A percentile compares a stretch with the other conserved stretches of the same genome.
phyloP scores from a whole-genome alignment of 2,329 filamentous ascomycete species.

The Magnaporthiopsis rhizophila region DNA sequence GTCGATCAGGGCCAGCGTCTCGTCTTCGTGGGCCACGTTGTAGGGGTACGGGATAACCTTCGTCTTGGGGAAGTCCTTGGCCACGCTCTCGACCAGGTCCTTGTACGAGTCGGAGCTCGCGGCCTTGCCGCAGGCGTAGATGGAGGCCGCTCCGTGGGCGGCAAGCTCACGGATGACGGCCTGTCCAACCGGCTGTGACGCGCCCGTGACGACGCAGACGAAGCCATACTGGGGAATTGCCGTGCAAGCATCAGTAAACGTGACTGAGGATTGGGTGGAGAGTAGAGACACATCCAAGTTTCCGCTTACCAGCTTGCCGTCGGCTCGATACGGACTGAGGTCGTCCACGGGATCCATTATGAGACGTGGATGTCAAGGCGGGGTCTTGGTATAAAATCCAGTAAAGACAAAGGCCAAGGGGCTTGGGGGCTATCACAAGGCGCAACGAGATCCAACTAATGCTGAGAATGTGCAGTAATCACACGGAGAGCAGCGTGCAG shows the following conservation, averaged over 20 bases:
- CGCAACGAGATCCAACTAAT: not conserved
- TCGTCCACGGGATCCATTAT: slow-evolving; percentile 30
- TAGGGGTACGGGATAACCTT: slow-evolving; percentile 56
- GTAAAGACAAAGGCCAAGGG: not conserved
- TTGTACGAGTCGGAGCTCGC: slow-evolving; percentile 30
- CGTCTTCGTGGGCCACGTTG: slow-evolving; percentile 49
- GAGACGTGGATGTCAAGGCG: not conserved
- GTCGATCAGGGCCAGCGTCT: slow-evolving; percentile 52
- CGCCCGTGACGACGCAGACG: slow-evolving; percentile 56
- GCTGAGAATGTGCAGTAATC: rapidly evolving
- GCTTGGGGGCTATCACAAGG: not conserved
- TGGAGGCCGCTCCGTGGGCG: slow-evolving; percentile 55
- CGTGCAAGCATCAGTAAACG: slow-evolving; percentile 1
- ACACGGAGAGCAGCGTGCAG: not conserved
- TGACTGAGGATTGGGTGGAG: not conserved
- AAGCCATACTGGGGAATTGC: slow-evolving; percentile 47
- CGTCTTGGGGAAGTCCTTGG: slow-evolving; percentile 41
- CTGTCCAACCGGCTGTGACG: slow-evolving; percentile 50
- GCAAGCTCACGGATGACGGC: slow-evolving; percentile 54
- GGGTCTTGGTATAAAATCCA: not conserved
- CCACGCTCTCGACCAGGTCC: slow-evolving; percentile 31
- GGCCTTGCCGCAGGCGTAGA: slow-evolving; percentile 48
- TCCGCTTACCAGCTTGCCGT: slow-evolving; percentile 46
- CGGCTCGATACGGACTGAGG: slow-evolving; percentile 48
- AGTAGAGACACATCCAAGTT: not conserved